Conservation (phyloP, 192 early-diverging fungal species). For the Gryganskiella cystojenkinii region DNA sequence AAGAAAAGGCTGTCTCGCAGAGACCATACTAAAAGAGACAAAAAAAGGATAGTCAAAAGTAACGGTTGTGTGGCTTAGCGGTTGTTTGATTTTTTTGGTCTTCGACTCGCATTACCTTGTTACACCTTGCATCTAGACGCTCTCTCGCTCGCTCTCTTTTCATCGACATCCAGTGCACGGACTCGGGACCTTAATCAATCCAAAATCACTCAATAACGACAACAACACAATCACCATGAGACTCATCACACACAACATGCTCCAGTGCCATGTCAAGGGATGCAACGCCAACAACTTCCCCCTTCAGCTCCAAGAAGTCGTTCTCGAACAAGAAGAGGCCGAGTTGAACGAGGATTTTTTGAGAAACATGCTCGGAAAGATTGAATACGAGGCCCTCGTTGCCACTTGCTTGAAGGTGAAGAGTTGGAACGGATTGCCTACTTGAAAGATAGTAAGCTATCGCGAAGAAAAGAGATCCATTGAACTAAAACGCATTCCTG, state of each 20-base stretch:
- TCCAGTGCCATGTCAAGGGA: slow-evolving; percentile 97
- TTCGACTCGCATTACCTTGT: too few relatives aligned
- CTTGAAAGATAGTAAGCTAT: too few relatives aligned
- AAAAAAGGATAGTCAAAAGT: not conserved
- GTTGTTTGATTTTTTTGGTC: too few relatives aligned
- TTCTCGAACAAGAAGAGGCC: slow-evolving; percentile 87
- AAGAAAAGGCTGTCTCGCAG: not conserved
- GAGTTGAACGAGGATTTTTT: slow-evolving; percentile 91
- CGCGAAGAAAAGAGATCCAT: not conserved
- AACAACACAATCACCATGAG: slow-evolving; percentile 64
- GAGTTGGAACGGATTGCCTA: too few relatives aligned
- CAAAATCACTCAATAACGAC: not conserved
- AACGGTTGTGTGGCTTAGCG: not conserved
- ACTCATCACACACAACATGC: slow-evolving; percentile 98
- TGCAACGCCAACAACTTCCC: slow-evolving; percentile 95
- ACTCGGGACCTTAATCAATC: not conserved
- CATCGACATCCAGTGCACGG: not conserved
- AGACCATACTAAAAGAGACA: not conserved
- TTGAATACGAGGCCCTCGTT: slow-evolving; percentile 82
- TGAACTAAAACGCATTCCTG: slow-evolving; percentile 6
- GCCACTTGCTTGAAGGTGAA: slow-evolving; percentile 75
- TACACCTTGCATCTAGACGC: slow-evolving; percentile 6
- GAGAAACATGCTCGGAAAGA: slow-evolving; percentile 78
- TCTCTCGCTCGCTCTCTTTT: not conserved
- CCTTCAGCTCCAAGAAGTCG: slow-evolving; percentile 83